Evolutionary conservation across 345 rosid genomes (phyloP), one percentile per base, ranked within the genome.

Genomic region (Acer negundo): DNA sequence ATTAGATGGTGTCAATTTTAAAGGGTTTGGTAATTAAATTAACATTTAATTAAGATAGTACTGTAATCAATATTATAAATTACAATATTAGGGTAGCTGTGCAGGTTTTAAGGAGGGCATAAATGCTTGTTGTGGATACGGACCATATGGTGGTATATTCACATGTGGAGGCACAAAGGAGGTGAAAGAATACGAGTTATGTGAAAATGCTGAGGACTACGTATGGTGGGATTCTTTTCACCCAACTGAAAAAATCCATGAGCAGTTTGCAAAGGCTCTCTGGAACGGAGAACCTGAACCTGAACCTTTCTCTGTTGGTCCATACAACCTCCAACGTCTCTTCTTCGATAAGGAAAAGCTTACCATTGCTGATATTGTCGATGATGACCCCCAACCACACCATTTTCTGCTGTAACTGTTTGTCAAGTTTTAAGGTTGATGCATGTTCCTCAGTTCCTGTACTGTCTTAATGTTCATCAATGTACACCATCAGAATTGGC

Each of bases 161-260:
- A 82, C 77, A 42, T 84, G 90, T 23, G 91, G 91, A 40, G 89
- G 91, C 68, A 81, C 59, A 5, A 80, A 75, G 83, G 68, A 55
- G 56, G 58, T 69, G 4, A 49, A 46, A 11, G 79, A 80, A 1
- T 86, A 79, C 74, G 26, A 84, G 40, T 63, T 87, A 28, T 86
- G 91, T 53, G 80, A 82, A 11, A 82, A 79, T 23, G 68, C 81
- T 1, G 80, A 84, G 24, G 84, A 81, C 1, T 46, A 85, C 24
- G 61, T 89, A 16, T 87, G 90, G 90, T 89, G 86, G 89, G 89
- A 87, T 75, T 86, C 91, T n/a, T 80, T 77, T 80, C 91, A 87
- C 75, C 83, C 91, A 42, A 82, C 87, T 2, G 86, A 89, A 49
- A 72, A 78, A 58, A 67, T 86, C 61, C 88, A 89, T 51, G 64